phyloP scores from a whole-genome alignment of 2,329 filamentous ascomycete species.

The Ophiostoma triangulosporum region DNA sequence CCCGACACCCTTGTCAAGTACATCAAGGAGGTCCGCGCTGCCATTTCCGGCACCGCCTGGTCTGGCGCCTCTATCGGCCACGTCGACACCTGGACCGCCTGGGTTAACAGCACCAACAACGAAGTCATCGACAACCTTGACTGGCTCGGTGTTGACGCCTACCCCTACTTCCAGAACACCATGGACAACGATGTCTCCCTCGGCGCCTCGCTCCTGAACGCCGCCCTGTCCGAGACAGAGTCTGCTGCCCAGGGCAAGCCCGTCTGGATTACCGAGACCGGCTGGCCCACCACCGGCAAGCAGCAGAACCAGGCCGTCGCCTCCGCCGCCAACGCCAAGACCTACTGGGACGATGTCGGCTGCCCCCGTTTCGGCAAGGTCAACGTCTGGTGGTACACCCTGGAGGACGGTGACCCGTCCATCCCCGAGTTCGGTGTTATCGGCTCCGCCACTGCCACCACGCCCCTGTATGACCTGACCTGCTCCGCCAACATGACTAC shows the following conservation, averaged over 20 bases:
- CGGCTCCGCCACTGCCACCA: constrained; percentile 36
- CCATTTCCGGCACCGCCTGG: constrained; percentile 49
- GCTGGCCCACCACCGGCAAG: constrained; percentile 65
- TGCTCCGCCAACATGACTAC: constrained; percentile 27
- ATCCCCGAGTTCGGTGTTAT: constrained; percentile 61
- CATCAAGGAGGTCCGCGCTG: constrained; percentile 52
- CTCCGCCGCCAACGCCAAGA: constrained; percentile 53
- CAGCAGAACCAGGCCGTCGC: constrained; percentile 49
- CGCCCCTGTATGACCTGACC: constrained; percentile 49
- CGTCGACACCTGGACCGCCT: constrained; percentile 81
- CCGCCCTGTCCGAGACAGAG: constrained; percentile 47
- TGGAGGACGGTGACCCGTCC: constrained; percentile 53
- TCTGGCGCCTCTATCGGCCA: constrained; percentile 53
- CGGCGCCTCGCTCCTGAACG: constrained; percentile 53
- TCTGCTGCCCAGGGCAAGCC: constrained; percentile 49
- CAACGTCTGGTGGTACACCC: constrained; percentile 66
- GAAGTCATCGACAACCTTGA: constrained; percentile 57
- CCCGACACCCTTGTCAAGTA: constrained; percentile 53
- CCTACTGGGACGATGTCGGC: constrained; percentile 68
- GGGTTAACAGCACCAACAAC: constrained; percentile 58
- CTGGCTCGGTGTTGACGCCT: constrained; percentile 74
- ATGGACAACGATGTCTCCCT: constrained; percentile 51
- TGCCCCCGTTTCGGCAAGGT: constrained; percentile 53
- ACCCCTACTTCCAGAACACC: constrained; percentile 70
- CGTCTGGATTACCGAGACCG: constrained; percentile 81